Evolutionary conservation across 331 rosid genomes (phyloP).

Genomic region (Quercus lobata): DNA sequence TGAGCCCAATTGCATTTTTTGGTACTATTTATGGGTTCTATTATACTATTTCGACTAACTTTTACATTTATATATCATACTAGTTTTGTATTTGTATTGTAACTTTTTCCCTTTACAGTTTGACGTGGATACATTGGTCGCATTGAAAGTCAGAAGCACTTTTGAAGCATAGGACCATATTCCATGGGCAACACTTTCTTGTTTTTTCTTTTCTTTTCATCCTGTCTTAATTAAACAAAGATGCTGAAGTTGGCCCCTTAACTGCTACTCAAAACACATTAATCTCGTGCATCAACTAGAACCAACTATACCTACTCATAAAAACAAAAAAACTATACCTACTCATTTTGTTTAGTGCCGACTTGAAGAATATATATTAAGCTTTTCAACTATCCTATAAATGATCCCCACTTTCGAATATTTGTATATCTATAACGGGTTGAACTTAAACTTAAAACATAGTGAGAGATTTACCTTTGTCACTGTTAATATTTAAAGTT

Average conservation of each 20-base stretch:
- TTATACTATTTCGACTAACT: accelerated
- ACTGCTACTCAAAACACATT: neutral
- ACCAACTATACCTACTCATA: no score
- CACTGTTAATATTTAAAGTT: no score
- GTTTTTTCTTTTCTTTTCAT: neutral
- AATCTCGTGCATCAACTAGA: neutral
- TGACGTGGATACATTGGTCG: neutral
- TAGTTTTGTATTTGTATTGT: neutral
- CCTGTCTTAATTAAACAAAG: neutral
- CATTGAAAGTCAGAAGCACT: neutral
- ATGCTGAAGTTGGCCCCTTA: neutral
- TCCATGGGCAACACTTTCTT: neutral
- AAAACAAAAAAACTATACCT: no score
- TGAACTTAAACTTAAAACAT: no score
- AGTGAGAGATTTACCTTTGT: no score
- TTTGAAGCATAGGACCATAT: neutral
- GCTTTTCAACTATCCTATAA: no score
- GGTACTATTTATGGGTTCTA: accelerated
- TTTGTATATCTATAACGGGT: no score
- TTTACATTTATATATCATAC: neutral
- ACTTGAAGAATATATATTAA: neutral
- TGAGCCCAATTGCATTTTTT: accelerated
- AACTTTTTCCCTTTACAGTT: neutral
- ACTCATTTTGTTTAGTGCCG: neutral
- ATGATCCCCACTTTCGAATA: no score